Evolutionary conservation across 257 asterid genomes (phyloP).

Genomic region (Forsythia viridissima): DNA sequence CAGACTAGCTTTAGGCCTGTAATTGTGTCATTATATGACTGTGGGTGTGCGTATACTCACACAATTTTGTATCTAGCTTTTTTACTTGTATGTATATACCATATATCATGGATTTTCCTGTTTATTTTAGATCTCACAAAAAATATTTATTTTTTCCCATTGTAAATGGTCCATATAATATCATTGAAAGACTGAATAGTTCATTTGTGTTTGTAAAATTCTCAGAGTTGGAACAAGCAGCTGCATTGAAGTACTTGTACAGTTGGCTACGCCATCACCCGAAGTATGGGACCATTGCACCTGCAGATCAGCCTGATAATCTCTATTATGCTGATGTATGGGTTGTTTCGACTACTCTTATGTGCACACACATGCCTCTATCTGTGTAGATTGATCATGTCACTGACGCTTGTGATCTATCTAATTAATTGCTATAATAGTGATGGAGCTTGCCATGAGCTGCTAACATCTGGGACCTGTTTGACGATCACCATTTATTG

Average conservation of each 20-base stretch:
- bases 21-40: not conserved
- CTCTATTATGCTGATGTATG: slow-evolving; percentile 90
- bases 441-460: not conserved
- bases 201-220: slow-evolving; percentile 24
- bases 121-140: not conserved
- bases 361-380: not conserved
- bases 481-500: not conserved
- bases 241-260: slow-evolving; percentile 86
- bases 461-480: not conserved
- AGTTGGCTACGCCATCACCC: slow-evolving; percentile 96
- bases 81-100: not conserved
- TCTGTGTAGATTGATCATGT: not conserved
- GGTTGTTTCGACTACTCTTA: slow-evolving; percentile 15
- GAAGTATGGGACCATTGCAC: slow-evolving; percentile 71
- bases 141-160: not conserved
- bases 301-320: slow-evolving; percentile 75
- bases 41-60: not conserved
- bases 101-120: not conserved
- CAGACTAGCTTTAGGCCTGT: not conserved
- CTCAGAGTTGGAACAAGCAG: slow-evolving; percentile 95
- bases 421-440: slow-evolving; percentile 8
- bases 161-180: not conserved
- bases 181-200: slow-evolving; percentile 3
- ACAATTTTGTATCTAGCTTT: not conserved
- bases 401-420: not conserved